Evolutionary conservation across 116 monocot genomes (phyloP).

Genomic region (Posidonia oceanica): DNA sequence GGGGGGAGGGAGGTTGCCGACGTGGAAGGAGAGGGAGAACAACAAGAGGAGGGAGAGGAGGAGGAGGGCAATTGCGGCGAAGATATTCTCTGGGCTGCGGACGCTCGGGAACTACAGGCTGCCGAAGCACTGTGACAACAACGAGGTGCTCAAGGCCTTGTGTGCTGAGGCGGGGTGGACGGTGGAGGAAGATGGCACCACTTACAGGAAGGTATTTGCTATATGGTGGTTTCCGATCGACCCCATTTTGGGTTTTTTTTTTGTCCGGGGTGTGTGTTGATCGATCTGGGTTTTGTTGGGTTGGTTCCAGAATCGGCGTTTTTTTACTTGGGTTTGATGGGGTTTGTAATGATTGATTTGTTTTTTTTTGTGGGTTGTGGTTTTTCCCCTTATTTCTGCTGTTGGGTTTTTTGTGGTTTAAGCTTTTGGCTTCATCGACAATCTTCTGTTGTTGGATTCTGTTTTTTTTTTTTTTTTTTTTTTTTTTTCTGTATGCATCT

Average conservation of each 20-base stretch:
- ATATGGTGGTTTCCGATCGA: not conserved
- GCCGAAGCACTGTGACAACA: slow-evolving; percentile 64
- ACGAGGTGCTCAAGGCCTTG: slow-evolving; percentile 63
- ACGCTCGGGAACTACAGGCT: slow-evolving; percentile 43
- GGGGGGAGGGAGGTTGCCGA: slow-evolving; percentile 60
- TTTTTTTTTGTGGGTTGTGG: too few species aligned
- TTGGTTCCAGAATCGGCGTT: not conserved
- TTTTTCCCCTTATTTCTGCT: too few species aligned
- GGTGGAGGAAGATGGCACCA: slow-evolving; percentile 57
- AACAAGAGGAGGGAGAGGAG: slow-evolving; percentile 79
- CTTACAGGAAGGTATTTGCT: slow-evolving; percentile 38
- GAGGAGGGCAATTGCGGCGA: slow-evolving; percentile 51
- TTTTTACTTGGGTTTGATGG: not conserved
- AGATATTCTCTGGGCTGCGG: slow-evolving; percentile 45
- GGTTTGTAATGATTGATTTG: too few species aligned
- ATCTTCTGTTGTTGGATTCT: too few species aligned
- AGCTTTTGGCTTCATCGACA: too few species aligned
- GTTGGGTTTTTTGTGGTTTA: too few species aligned
- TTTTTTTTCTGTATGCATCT: too few species aligned
- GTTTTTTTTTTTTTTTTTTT: too few species aligned
- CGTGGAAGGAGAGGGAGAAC: slow-evolving; percentile 94
- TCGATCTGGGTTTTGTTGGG: not conserved
- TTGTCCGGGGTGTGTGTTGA: not conserved
- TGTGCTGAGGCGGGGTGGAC: slow-evolving; percentile 47
- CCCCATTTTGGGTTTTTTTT: not conserved